A percentile compares a stretch with the other conserved stretches of the same genome.
These are phyloP conservation scores for Drosera spatulata DNA, from an alignment of 179 eudicot genomes.

Conservation along the genomic window DNA sequence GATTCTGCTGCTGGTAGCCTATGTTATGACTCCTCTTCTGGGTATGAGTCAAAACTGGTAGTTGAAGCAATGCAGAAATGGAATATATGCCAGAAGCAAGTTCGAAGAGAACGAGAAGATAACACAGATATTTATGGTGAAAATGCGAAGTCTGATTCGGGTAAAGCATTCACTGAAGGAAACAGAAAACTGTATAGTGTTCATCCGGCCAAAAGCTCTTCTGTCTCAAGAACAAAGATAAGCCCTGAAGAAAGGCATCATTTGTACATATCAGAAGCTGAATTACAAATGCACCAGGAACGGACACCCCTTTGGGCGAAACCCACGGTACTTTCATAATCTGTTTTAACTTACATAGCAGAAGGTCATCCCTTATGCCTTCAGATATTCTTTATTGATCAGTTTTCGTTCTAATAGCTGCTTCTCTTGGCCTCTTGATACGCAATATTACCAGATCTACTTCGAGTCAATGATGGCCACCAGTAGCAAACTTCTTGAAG, in stretches of 20 bases:
- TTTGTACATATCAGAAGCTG: conserved; percentile 61
- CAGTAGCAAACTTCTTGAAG: conserved; percentile 23
- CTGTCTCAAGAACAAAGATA: conserved; percentile 14
- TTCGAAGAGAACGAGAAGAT: conserved; percentile 44
- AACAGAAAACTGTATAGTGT: conserved; percentile 18
- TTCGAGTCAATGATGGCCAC: conserved; percentile 44
- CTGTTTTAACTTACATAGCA: background rate
- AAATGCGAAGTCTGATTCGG: conserved; percentile 39
- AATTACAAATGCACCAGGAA: conserved; percentile 61
- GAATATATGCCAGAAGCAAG: conserved; percentile 70
- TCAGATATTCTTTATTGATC: background rate
- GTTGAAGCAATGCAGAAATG: conserved; percentile 75
- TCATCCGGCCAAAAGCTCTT: conserved; percentile 16
- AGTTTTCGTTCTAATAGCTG: conserved; percentile 2
- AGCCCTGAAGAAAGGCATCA: conserved; percentile 52
- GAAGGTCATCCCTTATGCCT: background rate
- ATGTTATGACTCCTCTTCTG: conserved; percentile 24
- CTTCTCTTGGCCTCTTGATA: conserved; percentile 2
- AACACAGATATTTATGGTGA: conserved; percentile 62
- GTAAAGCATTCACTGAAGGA: conserved; percentile 35
- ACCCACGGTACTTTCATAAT: conserved; percentile 36
- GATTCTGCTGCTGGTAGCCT: conserved; percentile 25
- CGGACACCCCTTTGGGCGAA: conserved; percentile 55
- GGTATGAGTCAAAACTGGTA: conserved; percentile 38
- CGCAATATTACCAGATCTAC: conserved; percentile 35